phyloP scores from a whole-genome alignment of 106 monocot genomes.

The Alisma plantagoaquatica region DNA sequence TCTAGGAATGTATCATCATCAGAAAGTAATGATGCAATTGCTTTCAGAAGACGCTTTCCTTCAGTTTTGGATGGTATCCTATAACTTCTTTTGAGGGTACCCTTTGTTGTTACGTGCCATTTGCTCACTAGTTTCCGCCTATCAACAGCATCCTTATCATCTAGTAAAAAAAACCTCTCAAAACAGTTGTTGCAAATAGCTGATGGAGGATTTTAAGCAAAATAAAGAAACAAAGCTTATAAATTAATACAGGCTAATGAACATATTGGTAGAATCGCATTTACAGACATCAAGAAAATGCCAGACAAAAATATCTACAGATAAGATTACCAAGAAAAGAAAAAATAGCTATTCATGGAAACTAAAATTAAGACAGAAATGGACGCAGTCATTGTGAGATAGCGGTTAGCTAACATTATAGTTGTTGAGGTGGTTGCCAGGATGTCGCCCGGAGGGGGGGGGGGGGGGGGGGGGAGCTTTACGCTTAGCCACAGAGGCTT shows the following conservation, averaged over 20 bases:
- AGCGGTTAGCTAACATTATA: no score
- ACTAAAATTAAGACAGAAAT: neutral
- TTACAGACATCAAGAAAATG: neutral
- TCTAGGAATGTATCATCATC: conserved; percentile 87
- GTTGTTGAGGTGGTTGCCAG: no score
- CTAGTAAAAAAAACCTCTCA: conserved; percentile 13
- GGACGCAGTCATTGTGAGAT: neutral
- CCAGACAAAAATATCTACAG: no score
- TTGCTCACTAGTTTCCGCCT: conserved; percentile 75
- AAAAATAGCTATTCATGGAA: neutral
- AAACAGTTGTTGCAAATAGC: no score
- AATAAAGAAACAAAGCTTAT: neutral
- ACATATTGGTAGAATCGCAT: neutral
- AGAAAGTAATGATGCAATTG: conserved; percentile 76
- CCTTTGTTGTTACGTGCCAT: conserved; percentile 95
- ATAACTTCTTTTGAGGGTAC: conserved; percentile 84
- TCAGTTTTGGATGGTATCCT: conserved; percentile 73
- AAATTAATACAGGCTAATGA: neutral
- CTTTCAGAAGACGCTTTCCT: conserved; percentile 69
- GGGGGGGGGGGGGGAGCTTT: no score
- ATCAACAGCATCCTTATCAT: conserved; percentile 58
- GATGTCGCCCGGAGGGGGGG: no score
- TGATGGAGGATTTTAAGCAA: neutral
- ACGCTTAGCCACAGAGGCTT: no score
- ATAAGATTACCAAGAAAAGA: neutral